Conservation (phyloP, 148 eudicot species). For the Oxyria digyna region DNA sequence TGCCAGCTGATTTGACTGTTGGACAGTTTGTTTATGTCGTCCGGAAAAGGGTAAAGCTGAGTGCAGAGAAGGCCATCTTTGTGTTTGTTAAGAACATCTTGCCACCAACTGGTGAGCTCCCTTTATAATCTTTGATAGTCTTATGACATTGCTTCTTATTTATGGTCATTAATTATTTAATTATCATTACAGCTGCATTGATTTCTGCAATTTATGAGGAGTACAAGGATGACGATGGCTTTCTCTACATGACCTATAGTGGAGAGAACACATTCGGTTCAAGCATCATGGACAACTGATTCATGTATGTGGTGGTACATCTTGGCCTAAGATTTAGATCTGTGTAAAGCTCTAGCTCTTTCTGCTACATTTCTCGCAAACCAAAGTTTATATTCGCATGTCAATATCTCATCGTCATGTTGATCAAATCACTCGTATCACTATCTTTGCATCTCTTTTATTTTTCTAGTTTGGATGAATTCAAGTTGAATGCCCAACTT, state of each 20-base stretch:
- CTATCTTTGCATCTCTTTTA: neutral
- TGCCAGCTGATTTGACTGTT: slow-evolving; percentile 43
- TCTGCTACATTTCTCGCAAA: neutral
- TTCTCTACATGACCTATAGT: slow-evolving; percentile 56
- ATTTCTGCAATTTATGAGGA: slow-evolving; percentile 53
- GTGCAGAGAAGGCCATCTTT: slow-evolving; percentile 46
- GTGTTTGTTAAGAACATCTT: slow-evolving; percentile 38
- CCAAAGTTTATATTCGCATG: neutral
- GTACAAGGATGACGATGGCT: slow-evolving; percentile 58
- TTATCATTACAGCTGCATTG: slow-evolving; percentile 27
- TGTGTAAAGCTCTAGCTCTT: neutral
- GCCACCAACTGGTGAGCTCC: slow-evolving; percentile 39
- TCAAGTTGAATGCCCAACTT: neutral
- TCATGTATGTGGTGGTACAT: neutral
- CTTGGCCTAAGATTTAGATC: neutral
- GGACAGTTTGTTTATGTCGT: slow-evolving; percentile 55
- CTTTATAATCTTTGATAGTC: neutral
- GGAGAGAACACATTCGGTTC: slow-evolving; percentile 69
- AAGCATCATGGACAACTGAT: slow-evolving; percentile 10
- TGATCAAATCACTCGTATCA: no score
- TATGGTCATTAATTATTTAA: neutral
- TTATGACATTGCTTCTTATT: no score
- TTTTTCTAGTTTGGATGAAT: neutral
- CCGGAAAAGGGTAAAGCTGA: slow-evolving; percentile 39
- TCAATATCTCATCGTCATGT: neutral